Conservation (phyloP, 108 stramenopile species). For the Conticribra weissflogii region DNA sequence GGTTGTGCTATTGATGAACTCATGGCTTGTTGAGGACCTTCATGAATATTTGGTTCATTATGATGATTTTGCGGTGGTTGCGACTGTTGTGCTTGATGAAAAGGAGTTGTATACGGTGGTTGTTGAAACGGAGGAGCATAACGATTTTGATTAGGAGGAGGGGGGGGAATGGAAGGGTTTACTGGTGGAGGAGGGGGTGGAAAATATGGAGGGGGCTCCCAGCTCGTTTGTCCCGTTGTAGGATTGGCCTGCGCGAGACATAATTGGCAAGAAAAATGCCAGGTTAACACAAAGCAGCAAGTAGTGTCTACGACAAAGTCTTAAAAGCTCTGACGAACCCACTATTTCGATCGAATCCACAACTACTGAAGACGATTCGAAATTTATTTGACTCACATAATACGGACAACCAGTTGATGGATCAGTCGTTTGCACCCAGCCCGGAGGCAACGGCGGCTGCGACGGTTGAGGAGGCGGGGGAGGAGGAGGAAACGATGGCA, state of each 20-base stretch:
- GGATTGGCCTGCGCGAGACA: conserved; percentile 43
- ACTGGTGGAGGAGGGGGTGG: conserved; percentile 26
- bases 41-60: not conserved
- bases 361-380: not conserved
- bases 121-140: not conserved
- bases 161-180: conserved; percentile 4
- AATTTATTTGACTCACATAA: not conserved
- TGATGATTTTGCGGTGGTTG: no score
- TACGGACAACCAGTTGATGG: not conserved
- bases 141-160: conserved; percentile 14
- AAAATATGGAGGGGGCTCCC: conserved; percentile 42
- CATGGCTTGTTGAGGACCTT: not conserved
- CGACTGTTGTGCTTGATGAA: conserved; percentile 6
- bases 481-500: conserved; percentile 24
- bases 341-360: no score
- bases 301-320: not conserved
- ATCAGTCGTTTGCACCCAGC: conserved; percentile 53
- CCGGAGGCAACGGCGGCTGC: conserved; percentile 35
- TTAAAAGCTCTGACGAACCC: no score
- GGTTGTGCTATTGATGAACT: conserved; percentile 4
- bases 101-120: conserved; percentile 6
- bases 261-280: not conserved
- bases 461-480: conserved; percentile 27
- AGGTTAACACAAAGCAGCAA: not conserved
- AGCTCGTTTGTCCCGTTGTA: conserved; percentile 53